Evolutionary conservation across 83 land plant genomes (phyloP).

Genomic region (Picea abies): DNA sequence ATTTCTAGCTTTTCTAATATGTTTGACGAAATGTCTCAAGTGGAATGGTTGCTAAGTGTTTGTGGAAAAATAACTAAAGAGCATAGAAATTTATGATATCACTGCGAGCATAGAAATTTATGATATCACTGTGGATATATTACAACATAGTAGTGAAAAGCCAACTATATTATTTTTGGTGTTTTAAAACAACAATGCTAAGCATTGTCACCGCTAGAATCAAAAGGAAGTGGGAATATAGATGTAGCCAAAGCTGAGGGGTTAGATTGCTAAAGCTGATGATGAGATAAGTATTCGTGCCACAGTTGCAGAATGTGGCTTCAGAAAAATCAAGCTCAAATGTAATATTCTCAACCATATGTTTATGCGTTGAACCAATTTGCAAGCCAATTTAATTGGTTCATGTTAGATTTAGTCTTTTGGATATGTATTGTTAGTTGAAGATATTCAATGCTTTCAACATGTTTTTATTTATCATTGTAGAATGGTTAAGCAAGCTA

Average conservation of each 20-base stretch:
- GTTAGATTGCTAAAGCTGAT: conserved; percentile 40
- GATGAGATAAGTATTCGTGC: conserved; percentile 42
- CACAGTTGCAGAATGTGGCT: conserved; percentile 28
- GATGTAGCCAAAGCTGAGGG: conserved; percentile 48
- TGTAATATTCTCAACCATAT: conserved; percentile 35
- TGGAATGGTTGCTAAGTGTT: too few relatives aligned
- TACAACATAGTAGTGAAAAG: too few relatives aligned
- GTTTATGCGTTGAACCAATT: neutral
- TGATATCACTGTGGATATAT: too few relatives aligned
- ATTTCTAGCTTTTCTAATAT: too few relatives aligned
- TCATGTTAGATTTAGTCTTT: neutral
- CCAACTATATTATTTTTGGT: neutral
- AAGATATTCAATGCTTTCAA: neutral
- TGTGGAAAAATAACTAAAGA: too few relatives aligned
- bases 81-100: too few relatives aligned
- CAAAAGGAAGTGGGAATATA: conserved; percentile 7
- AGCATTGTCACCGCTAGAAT: conserved; percentile 36
- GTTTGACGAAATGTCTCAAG: too few relatives aligned
- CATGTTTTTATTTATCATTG: neutral
- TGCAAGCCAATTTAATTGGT: neutral
- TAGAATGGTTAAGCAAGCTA: conserved; percentile 62
- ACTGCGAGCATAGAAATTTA: too few relatives aligned
- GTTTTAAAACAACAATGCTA: conserved; percentile 36
- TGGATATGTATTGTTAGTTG: neutral
- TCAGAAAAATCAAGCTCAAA: conserved; percentile 46